phyloP scores from a whole-genome alignment of 306 rosid genomes.

The Quercus berberidifolia region DNA sequence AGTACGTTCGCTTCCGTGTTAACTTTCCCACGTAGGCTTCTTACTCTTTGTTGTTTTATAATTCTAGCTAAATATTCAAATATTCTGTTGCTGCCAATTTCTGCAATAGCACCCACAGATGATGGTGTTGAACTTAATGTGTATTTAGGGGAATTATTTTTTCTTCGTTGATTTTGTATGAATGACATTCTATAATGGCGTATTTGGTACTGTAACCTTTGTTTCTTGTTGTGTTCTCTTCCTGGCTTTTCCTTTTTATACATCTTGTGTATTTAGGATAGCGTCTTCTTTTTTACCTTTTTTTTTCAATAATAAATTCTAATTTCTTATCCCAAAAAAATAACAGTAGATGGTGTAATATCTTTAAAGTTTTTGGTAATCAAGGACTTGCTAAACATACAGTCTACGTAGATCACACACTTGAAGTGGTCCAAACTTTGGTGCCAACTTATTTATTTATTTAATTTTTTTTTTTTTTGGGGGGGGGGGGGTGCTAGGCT shows the following conservation, averaged over 20 bases:
- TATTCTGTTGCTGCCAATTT: neutral
- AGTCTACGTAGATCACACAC: neutral
- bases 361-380: neutral
- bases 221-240: too few species aligned
- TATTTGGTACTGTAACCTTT: neutral
- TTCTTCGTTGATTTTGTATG: neutral
- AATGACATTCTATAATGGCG: neutral
- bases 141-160: neutral
- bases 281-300: too few species aligned
- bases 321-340: too few species aligned
- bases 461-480: neutral
- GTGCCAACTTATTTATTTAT: neutral
- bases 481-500: too few species aligned
- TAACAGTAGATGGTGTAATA: neutral
- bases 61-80: neutral
- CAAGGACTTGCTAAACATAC: neutral
- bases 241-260: too few species aligned
- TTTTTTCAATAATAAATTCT: too few species aligned
- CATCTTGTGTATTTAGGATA: too few species aligned
- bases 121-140: neutral
- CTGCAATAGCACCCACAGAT: neutral
- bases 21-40: slow-evolving; percentile 67
- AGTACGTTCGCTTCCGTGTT: slow-evolving; percentile 74
- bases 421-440: neutral
- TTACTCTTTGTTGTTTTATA: neutral